Evolutionary conservation across 78 protist species (phyloP).

Genomic region (Chrysochromulina tobinii): DNA sequence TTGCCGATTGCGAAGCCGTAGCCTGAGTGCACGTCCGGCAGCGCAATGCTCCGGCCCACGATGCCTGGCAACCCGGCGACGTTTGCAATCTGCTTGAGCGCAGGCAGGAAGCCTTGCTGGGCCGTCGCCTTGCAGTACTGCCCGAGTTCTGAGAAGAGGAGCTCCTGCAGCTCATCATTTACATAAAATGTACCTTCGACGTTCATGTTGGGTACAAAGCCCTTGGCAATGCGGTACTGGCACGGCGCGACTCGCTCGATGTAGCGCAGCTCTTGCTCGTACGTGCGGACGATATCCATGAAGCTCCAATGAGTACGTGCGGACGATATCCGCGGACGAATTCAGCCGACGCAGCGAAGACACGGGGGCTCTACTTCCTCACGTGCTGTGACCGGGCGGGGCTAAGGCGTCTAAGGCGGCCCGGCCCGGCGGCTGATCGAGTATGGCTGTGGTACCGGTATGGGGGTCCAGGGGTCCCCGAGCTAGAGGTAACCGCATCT

Average conservation of each 20-base stretch:
- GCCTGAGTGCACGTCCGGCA: constrained; percentile 92
- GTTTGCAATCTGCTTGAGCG: constrained; percentile 52
- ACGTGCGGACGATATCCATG: not conserved
- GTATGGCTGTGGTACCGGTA: too few species aligned
- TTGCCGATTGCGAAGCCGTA: constrained; percentile 96
- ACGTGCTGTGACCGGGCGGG: too few species aligned
- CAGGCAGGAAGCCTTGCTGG: constrained; percentile 44
- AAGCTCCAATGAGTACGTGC: too few species aligned
- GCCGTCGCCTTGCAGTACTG: not conserved
- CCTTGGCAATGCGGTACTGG: not conserved
- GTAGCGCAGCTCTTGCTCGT: not conserved
- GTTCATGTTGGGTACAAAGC: constrained; percentile 21
- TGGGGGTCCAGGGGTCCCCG: too few species aligned
- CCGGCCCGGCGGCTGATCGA: too few species aligned
- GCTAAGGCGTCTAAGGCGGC: too few species aligned
- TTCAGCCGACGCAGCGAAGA: too few species aligned
- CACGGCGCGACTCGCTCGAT: not conserved
- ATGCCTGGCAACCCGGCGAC: constrained; percentile 61
- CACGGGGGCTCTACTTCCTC: too few species aligned
- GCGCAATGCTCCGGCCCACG: constrained; percentile 69
- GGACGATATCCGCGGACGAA: too few species aligned
- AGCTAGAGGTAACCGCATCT: too few species aligned
- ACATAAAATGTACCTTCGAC: not conserved
- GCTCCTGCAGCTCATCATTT: not conserved
- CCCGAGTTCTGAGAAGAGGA: not conserved